A percentile compares a stretch with the other conserved stretches of the same genome.
These are phyloP conservation scores for Lathyrus tuberosus DNA, from an alignment of 306 rosid genomes.

Conservation along the genomic window DNA sequence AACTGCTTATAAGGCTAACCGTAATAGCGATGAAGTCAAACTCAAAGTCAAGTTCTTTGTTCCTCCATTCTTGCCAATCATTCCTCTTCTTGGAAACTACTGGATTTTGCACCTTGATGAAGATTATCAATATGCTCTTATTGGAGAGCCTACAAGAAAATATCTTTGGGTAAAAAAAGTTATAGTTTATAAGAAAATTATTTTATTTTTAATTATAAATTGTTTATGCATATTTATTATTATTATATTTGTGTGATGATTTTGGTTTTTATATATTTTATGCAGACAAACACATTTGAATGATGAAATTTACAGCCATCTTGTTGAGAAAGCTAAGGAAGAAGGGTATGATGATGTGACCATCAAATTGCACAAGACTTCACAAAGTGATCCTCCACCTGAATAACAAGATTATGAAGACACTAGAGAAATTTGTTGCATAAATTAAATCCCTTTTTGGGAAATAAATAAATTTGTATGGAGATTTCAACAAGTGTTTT, in stretches of 20 bases:
- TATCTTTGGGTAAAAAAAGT: slow-evolving; percentile 63
- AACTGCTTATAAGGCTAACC: slow-evolving; percentile 71
- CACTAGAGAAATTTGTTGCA: slow-evolving; percentile 73
- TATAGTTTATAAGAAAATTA: too few species aligned
- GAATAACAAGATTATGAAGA: slow-evolving; percentile 53
- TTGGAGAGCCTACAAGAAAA: slow-evolving; percentile 71
- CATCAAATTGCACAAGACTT: slow-evolving; percentile 84
- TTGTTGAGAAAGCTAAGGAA: slow-evolving; percentile 59
- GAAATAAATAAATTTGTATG: not conserved
- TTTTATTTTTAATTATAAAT: too few species aligned
- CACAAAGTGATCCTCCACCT: slow-evolving; percentile 71
- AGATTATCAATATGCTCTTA: slow-evolving; percentile 68
- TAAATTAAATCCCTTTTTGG: slow-evolving; percentile 53
- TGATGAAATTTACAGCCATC: slow-evolving; percentile 61
- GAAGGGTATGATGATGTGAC: slow-evolving; percentile 83
- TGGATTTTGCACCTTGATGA: slow-evolving; percentile 46
- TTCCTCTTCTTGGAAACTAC: not conserved
- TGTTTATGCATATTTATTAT: too few species aligned
- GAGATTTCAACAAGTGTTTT: not conserved
- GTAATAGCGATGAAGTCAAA: slow-evolving; percentile 14
- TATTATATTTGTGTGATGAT: not conserved
- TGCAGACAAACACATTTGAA: slow-evolving; percentile 58
- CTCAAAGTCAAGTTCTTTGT: not conserved
- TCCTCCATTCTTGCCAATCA: not conserved
- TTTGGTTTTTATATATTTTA: slow-evolving; percentile 52